phyloP scores from a whole-genome alignment of 2,329 filamentous ascomycete genomes.

The Neurospora crassa region DNA sequence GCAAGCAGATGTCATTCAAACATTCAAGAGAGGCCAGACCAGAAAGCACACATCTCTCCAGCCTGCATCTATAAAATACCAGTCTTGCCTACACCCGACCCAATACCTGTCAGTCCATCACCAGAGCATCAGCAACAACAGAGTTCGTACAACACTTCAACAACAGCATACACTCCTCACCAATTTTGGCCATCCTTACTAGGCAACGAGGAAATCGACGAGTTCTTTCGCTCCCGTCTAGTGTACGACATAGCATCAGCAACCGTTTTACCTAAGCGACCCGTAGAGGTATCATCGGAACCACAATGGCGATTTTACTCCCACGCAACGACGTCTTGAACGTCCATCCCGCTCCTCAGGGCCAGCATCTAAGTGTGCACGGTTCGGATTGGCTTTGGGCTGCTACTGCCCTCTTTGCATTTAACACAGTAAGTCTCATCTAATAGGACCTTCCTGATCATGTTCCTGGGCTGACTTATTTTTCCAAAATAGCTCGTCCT shows the following conservation, averaged over 20 bases:
- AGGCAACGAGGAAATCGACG: neutral
- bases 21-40: neutral
- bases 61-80: neutral
- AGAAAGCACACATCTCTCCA: neutral
- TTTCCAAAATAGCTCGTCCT: conserved; percentile 27
- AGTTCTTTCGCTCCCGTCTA: neutral
- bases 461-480: neutral
- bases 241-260: neutral
- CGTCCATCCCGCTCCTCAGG: conserved; percentile 34
- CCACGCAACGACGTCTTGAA: conserved; percentile 36
- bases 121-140: neutral
- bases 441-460: neutral
- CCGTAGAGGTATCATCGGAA: conserved; percentile 2
- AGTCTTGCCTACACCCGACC: neutral
- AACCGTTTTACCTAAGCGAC: neutral
- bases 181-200: conserved; percentile 1
- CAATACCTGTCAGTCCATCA: neutral
- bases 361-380: conserved; percentile 29
- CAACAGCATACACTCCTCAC: neutral
- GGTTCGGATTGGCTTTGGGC: conserved; percentile 49
- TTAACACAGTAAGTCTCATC: conserved; percentile 32
- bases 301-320: conserved; percentile 24
- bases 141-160: neutral
- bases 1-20: neutral
- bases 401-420: conserved; percentile 37